A percentile compares a stretch with the other conserved stretches of the same genome.
Evolutionary conservation across 2,329 filamentous ascomycete genomes (phyloP).

Genomic region (Akanthomyces muscarius): DNA sequence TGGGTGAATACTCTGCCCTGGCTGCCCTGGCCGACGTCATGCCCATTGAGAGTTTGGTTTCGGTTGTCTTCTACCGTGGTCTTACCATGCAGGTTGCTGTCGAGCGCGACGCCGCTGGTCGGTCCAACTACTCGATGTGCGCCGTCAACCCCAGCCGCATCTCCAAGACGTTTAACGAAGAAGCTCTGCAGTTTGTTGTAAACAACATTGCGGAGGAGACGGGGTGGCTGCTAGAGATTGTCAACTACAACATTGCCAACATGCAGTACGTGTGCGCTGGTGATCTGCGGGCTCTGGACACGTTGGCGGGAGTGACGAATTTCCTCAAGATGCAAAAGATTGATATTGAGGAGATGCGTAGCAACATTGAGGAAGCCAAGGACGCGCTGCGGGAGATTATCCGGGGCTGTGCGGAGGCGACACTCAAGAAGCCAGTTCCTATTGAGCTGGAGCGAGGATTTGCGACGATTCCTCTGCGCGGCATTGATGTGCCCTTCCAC

Average conservation of each 20-base stretch:
- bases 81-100: conserved; percentile 99
- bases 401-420: conserved; percentile 79
- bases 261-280: conserved; percentile 72
- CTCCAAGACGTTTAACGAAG: conserved; percentile 97
- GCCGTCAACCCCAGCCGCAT: conserved; percentile 98
- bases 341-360: conserved; percentile 89
- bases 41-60: conserved; percentile 98
- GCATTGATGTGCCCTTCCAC: conserved; percentile 99
- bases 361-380: conserved; percentile 88
- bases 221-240: conserved; percentile 94
- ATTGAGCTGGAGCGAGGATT: conserved; percentile 91
- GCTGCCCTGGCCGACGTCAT: conserved; percentile 96
- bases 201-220: conserved; percentile 93
- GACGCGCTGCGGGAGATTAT: conserved; percentile 88
- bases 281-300: conserved; percentile 67
- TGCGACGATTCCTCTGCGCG: conserved; percentile 92
- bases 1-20: conserved; percentile 96
- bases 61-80: conserved; percentile 98
- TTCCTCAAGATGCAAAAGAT: conserved; percentile 96
- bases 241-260: conserved; percentile 87
- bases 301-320: conserved; percentile 78
- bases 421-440: conserved; percentile 81
- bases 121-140: conserved; percentile 99
- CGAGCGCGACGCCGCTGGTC: conserved; percentile 86
- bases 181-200: conserved; percentile 93